Evolutionary conservation across 2,329 filamentous ascomycete genomes (phyloP).

Genomic region (Tricladium varicosporioides): DNA sequence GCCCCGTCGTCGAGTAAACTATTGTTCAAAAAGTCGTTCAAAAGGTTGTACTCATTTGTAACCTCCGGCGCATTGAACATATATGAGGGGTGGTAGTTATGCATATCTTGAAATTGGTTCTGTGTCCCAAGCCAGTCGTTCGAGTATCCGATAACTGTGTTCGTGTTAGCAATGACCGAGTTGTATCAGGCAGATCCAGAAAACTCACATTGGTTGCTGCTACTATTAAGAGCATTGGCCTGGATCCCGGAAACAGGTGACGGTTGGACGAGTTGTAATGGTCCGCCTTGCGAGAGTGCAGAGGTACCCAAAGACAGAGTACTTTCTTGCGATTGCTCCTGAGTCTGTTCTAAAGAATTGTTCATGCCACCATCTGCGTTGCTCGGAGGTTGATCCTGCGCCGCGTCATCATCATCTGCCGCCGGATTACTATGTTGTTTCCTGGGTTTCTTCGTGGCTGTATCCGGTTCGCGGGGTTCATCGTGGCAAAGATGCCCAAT

Average conservation of each 20-base stretch:
- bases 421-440: conserved; percentile 54
- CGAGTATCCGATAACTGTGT: conserved; percentile 71
- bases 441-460: conserved; percentile 71
- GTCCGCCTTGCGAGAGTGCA: conserved; percentile 46
- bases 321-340: conserved; percentile 45
- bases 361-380: conserved; percentile 44
- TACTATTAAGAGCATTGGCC: conserved; percentile 57
- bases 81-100: conserved; percentile 88
- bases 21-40: conserved; percentile 94
- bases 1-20: conserved; percentile 83
- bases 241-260: conserved; percentile 66
- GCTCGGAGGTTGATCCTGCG: conserved; percentile 49
- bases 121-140: conserved; percentile 75
- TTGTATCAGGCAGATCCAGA: conserved; percentile 9
- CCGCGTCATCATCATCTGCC: conserved; percentile 58
- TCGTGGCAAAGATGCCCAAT: conserved; percentile 98
- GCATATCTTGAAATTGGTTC: conserved; percentile 90
- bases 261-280: conserved; percentile 70
- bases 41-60: conserved; percentile 91
- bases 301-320: conserved; percentile 38
- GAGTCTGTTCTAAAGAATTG: conserved; percentile 54
- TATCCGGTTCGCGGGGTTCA: conserved; percentile 81
- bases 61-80: conserved; percentile 95
- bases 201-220: conserved; percentile 74
- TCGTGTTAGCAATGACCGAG: conserved; percentile 28